These are phyloP conservation scores for Colletotrichum sp. DNA, from an alignment of 2,329 filamentous ascomycete species.

Conservation along the genomic window DNA sequence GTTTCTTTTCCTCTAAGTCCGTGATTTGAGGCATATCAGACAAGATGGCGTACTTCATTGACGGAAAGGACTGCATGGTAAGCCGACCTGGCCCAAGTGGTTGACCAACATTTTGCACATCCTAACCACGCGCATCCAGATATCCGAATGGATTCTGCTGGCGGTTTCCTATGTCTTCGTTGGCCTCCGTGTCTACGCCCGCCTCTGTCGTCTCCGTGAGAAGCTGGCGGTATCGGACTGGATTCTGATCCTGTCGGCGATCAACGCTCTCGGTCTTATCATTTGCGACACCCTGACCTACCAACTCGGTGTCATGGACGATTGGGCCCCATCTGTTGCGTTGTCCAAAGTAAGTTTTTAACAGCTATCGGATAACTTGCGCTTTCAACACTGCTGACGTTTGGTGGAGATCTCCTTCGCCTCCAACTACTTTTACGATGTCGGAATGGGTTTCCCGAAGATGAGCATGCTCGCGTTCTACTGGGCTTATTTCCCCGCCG, in stretches of 20 bases:
- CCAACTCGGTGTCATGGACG: conserved; percentile 34
- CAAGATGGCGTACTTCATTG: conserved; percentile 26
- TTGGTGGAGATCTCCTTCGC: conserved; percentile 33
- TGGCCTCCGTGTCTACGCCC: conserved; percentile 34
- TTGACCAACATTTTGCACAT: no score
- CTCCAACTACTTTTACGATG: conserved; percentile 41
- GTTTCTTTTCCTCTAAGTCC: background rate
- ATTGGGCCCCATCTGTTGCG: conserved; percentile 30
- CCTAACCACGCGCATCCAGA: conserved; percentile 18
- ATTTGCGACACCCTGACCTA: conserved; percentile 39
- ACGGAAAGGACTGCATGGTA: conserved; percentile 29
- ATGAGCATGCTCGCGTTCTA: conserved; percentile 41
- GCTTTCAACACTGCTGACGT: background rate
- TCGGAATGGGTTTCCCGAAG: conserved; percentile 40
- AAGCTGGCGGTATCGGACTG: conserved; percentile 33
- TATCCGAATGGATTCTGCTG: conserved; percentile 38
- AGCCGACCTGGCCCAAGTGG: background rate
- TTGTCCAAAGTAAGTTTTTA: conserved; percentile 35
- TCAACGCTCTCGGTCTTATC: conserved; percentile 35
- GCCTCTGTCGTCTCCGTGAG: conserved; percentile 32
- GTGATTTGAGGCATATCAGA: background rate
- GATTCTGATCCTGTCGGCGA: conserved; percentile 30
- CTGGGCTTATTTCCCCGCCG: conserved; percentile 35
- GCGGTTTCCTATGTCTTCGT: conserved; percentile 30
- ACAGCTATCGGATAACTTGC: accelerated